Conservation (phyloP, 75 land plant species). For the Pinus tabuliformis region DNA sequence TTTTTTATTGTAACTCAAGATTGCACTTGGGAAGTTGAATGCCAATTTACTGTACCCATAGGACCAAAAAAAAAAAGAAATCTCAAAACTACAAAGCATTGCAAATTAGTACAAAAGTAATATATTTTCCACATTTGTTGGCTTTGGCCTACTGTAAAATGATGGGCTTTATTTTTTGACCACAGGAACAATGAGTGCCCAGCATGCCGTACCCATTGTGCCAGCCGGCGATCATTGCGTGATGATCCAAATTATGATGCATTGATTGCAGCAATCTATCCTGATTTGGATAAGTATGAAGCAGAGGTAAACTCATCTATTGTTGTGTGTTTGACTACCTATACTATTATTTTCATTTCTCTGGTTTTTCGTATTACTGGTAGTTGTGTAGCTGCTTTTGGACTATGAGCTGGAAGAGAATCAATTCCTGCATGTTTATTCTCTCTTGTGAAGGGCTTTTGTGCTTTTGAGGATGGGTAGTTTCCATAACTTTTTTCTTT, state of each 20-base stretch:
- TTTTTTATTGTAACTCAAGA: not conserved
- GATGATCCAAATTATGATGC: conserved; percentile 99
- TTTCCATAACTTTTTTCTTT: not conserved
- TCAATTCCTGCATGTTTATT: not conserved
- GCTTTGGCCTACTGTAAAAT: not conserved
- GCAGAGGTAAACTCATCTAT: conserved; percentile 63
- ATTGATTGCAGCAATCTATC: conserved; percentile 80
- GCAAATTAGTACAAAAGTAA: not conserved
- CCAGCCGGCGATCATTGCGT: conserved; percentile 95
- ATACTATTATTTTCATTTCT: not conserved
- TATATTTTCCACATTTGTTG: not conserved
- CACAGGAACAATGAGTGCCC: conserved; percentile 98
- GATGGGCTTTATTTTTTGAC: conserved; percentile 1
- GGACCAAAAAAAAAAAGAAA: not conserved
- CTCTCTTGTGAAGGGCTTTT: not conserved
- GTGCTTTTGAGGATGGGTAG: conserved; percentile 8
- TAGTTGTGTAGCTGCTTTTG: not conserved
- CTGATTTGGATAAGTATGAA: conserved; percentile 91
- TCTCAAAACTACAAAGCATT: not conserved
- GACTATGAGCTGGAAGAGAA: not conserved
- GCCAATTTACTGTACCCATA: not conserved
- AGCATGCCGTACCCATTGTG: conserved; percentile 98
- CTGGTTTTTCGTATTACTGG: not conserved
- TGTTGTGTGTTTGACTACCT: not conserved
- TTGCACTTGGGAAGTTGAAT: not conserved